These are phyloP conservation scores for Huntiella moniliformis DNA, from an alignment of 2,329 filamentous ascomycete species.

Conservation along the genomic window DNA sequence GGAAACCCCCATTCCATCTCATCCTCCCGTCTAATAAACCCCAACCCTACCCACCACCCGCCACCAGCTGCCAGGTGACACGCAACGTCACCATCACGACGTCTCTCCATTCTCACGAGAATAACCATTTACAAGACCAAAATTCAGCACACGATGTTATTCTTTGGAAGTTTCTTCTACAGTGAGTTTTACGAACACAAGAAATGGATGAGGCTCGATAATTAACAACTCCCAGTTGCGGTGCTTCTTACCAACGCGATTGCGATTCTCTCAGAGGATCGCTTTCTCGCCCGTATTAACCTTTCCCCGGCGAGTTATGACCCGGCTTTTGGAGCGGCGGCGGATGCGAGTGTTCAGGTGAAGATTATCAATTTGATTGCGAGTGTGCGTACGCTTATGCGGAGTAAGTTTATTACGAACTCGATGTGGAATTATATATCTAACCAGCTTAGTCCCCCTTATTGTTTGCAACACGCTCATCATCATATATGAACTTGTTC, in stretches of 20 bases:
- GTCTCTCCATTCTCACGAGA: too few relatives aligned
- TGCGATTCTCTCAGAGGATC: slow-evolving; percentile 83
- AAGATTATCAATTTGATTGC: slow-evolving; percentile 81
- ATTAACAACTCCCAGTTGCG: slow-evolving; percentile 29
- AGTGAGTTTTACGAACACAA: slow-evolving; percentile 14
- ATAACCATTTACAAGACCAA: neutral
- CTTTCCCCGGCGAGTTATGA: slow-evolving; percentile 55
- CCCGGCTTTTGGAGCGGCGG: slow-evolving; percentile 54
- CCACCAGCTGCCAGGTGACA: too few relatives aligned
- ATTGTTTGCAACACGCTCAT: slow-evolving; percentile 70
- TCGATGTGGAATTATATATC: too few relatives aligned
- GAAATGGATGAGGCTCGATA: too few relatives aligned
- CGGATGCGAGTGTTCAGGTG: slow-evolving; percentile 64
- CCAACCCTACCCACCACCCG: too few relatives aligned
- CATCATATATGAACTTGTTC: slow-evolving; percentile 62
- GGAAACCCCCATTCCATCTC: too few relatives aligned
- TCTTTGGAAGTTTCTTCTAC: slow-evolving; percentile 57
- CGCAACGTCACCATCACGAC: neutral
- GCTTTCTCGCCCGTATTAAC: slow-evolving; percentile 67
- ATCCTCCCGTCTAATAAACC: too few relatives aligned
- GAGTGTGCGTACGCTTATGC: slow-evolving; percentile 78
- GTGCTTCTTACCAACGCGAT: slow-evolving; percentile 87
- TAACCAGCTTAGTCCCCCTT: slow-evolving; percentile 46
- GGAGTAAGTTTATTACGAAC: slow-evolving; percentile 37
- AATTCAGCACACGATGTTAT: slow-evolving; percentile 36